Conservation (phyloP, 441 rosid genomes). For the Gossypium trilobum region DNA sequence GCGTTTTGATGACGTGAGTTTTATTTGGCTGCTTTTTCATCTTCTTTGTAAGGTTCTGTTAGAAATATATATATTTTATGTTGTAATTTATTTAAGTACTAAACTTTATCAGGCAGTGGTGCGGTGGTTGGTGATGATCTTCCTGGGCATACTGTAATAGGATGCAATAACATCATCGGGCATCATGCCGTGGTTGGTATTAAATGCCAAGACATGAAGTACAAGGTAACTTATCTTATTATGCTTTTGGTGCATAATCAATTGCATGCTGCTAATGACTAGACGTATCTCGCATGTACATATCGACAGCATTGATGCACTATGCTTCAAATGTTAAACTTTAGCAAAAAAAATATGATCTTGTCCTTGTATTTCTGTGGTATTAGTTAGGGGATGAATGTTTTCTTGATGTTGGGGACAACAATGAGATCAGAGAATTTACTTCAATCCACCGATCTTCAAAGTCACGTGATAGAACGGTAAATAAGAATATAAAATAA, state of each 20-base stretch:
- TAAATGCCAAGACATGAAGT: constrained; percentile 90
- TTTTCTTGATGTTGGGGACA: constrained; percentile 67
- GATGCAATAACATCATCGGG: constrained; percentile 61
- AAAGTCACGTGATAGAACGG: constrained; percentile 59
- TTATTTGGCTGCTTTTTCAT: not conserved
- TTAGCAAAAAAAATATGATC: not conserved
- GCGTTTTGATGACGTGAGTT: constrained; percentile 73
- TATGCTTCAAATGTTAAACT: not conserved
- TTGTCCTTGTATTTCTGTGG: not conserved
- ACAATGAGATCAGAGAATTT: constrained; percentile 83
- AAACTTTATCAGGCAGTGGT: constrained; percentile 62
- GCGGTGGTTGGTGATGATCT: constrained; percentile 83
- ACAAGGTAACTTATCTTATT: constrained; percentile 40
- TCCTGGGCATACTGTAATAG: constrained; percentile 62
- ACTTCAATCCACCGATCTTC: constrained; percentile 86
- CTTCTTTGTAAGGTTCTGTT: not conserved
- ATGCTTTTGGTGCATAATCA: not conserved
- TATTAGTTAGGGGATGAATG: constrained; percentile 64
- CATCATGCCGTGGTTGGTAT: constrained; percentile 77
- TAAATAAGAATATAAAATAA: constrained; percentile 14
- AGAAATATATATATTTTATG: not conserved
- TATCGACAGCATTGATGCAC: not conserved
- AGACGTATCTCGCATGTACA: not conserved
- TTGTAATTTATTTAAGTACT: constrained; percentile 16
- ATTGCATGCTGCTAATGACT: not conserved